These are phyloP conservation scores for Westerdykella ornata DNA, from an alignment of 2,329 filamentous ascomycete genomes.

Conservation along the genomic window DNA sequence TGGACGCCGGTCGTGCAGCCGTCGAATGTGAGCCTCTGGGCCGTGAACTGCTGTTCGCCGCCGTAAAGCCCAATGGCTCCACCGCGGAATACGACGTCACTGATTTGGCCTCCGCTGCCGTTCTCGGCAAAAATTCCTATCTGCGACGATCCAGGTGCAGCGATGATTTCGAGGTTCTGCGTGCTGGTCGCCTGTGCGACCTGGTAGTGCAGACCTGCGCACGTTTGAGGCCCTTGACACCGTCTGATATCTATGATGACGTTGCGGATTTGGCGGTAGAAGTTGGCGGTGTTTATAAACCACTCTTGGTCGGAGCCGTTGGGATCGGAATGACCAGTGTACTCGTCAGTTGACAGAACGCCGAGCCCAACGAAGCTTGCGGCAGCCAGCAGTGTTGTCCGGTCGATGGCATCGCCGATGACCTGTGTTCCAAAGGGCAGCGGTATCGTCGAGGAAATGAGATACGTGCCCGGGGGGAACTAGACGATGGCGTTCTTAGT, in stretches of 20 bases:
- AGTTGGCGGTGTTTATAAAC: conserved; percentile 53
- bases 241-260: conserved; percentile 55
- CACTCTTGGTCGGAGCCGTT: conserved; percentile 47
- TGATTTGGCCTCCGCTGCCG: conserved; percentile 43
- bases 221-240: conserved; percentile 39
- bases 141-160: conserved; percentile 41
- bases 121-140: conserved; percentile 41
- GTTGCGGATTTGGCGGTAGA: conserved; percentile 60
- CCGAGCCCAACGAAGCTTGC: conserved; percentile 49
- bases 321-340: not conserved
- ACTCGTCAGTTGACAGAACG: conserved; percentile 37
- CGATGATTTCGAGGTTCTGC: conserved; percentile 42
- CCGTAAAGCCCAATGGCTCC: conserved; percentile 38
- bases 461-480: conserved; percentile 51
- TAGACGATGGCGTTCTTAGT: conserved; percentile 48
- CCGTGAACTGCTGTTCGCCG: conserved; percentile 51
- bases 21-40: conserved; percentile 50
- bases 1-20: conserved; percentile 49
- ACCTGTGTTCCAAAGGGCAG: conserved; percentile 27
- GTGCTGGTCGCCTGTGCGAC: conserved; percentile 43
- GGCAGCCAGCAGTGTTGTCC: conserved; percentile 51
- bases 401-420: conserved; percentile 53
- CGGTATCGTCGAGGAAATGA: conserved; percentile 36
- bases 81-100: conserved; percentile 42
- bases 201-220: conserved; percentile 43